A percentile compares a stretch with the other conserved stretches of the same genome.
Evolutionary conservation across 2,329 filamentous ascomycete species (phyloP).

Genomic region (Neodidymelliopsis sp.): DNA sequence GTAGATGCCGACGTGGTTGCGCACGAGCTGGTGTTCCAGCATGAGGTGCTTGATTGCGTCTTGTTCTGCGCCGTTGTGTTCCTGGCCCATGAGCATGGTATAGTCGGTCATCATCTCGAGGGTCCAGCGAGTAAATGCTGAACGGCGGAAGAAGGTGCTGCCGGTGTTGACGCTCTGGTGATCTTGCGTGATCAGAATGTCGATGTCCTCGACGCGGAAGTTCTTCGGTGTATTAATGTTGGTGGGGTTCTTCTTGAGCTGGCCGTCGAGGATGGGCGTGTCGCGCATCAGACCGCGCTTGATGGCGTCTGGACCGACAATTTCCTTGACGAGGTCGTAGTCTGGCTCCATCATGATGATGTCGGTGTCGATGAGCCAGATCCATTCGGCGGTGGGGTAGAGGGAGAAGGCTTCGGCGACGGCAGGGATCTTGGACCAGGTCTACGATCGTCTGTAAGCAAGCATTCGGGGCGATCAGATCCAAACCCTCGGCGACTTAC

Average conservation of each 20-base stretch:
- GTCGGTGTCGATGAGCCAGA: conserved; percentile 53
- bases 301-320: conserved; percentile 47
- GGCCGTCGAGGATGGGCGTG: conserved; percentile 37
- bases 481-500: conserved; percentile 26
- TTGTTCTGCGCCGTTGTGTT: conserved; percentile 47
- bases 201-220: conserved; percentile 44
- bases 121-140: conserved; percentile 47
- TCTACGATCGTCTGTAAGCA: conserved; percentile 23
- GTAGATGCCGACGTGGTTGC: conserved; percentile 50
- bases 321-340: conserved; percentile 39
- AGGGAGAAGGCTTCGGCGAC: conserved; percentile 51
- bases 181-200: conserved; percentile 52
- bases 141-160: conserved; percentile 50
- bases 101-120: conserved; percentile 52
- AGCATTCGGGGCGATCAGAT: not conserved
- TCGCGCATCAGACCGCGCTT: conserved; percentile 36
- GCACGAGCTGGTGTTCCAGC: conserved; percentile 46
- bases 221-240: conserved; percentile 37
- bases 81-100: conserved; percentile 45
- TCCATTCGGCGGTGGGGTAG: conserved; percentile 50
- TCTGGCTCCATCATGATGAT: conserved; percentile 51
- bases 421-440: conserved; percentile 53
- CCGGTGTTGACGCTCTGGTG: conserved; percentile 52
- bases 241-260: conserved; percentile 37
- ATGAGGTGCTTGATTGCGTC: conserved; percentile 47